These are phyloP conservation scores for Paecilomyces niveus DNA, from an alignment of 2,329 filamentous ascomycete species.

Conservation along the genomic window DNA sequence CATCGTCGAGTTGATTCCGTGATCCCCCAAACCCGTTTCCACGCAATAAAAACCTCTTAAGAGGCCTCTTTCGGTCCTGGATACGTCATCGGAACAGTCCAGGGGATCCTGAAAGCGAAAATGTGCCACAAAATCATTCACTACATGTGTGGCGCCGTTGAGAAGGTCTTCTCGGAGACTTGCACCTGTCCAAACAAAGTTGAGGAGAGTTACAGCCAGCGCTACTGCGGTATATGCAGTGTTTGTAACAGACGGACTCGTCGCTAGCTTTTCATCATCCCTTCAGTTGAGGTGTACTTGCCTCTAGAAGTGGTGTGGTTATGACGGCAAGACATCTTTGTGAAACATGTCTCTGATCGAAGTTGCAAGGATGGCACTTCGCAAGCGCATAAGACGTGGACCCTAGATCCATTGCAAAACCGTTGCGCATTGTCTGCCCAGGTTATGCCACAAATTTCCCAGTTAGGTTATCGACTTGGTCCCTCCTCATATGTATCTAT, in stretches of 20 bases:
- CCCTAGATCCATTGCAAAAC: background rate
- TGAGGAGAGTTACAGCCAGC: slow-evolving; percentile 2
- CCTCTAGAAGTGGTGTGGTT: background rate
- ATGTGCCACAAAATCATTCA: slow-evolving; percentile 13
- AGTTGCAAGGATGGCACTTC: background rate
- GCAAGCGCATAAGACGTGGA: background rate
- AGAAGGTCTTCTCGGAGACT: slow-evolving; percentile 10
- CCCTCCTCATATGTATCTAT: background rate
- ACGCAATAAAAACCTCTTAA: background rate
- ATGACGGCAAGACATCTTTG: background rate
- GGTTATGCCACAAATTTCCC: background rate
- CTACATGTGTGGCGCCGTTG: slow-evolving; percentile 12
- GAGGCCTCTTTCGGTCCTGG: background rate
- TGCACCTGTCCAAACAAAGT: slow-evolving; percentile 9
- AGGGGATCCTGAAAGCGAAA: background rate
- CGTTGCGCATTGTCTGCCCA: background rate
- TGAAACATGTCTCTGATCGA: background rate
- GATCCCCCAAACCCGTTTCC: background rate
- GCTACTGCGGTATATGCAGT: slow-evolving; percentile 12
- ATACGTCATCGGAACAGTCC: background rate
- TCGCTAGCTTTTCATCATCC: background rate
- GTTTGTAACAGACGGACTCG: slow-evolving; percentile 4
- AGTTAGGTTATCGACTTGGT: background rate
- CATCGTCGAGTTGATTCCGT: background rate
- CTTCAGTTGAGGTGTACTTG: background rate